phyloP scores from a whole-genome alignment of 345 rosid genomes.

The Raphanus raphanistrum region DNA sequence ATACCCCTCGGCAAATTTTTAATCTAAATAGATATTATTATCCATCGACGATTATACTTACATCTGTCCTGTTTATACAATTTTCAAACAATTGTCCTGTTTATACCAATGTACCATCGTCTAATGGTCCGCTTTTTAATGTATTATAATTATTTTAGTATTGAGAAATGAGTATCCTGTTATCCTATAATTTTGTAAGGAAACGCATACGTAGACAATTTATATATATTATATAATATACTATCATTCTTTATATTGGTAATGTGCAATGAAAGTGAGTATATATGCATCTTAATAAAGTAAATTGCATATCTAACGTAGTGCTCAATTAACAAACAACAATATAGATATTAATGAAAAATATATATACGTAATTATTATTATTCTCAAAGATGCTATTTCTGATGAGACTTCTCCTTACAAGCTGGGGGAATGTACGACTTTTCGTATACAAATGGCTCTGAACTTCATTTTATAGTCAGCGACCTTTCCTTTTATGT shows the following conservation, averaged over 20 bases:
- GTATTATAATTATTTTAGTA: neutral
- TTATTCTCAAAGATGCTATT: too few relatives aligned
- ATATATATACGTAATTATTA: too few relatives aligned
- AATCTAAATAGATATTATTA: neutral
- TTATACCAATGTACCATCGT: neutral
- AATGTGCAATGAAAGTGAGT: conserved; percentile 19
- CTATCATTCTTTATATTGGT: neutral
- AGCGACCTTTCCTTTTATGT: conserved; percentile 13
- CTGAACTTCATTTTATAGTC: conserved; percentile 6
- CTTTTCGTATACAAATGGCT: too few relatives aligned
- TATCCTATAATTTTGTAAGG: neutral
- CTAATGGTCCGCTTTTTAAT: neutral
- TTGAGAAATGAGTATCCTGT: neutral
- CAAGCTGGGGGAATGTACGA: conserved; percentile 5
- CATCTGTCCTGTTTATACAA: conserved; percentile 13
- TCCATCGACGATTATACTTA: neutral
- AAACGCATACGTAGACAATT: neutral
- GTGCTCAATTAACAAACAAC: conserved; percentile 29
- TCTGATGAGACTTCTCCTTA: conserved; percentile 11
- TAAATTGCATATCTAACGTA: conserved; percentile 32
- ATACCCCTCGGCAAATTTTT: neutral
- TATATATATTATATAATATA: neutral
- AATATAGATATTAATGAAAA: neutral
- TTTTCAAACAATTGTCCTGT: conserved; percentile 10
- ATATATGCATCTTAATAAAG: conserved; percentile 42